Percentiles rank a stretch among this genome's conserved stretches.
Conservation (phyloP, 148 eudicot genomes). For the Rhododendron vialii region DNA sequence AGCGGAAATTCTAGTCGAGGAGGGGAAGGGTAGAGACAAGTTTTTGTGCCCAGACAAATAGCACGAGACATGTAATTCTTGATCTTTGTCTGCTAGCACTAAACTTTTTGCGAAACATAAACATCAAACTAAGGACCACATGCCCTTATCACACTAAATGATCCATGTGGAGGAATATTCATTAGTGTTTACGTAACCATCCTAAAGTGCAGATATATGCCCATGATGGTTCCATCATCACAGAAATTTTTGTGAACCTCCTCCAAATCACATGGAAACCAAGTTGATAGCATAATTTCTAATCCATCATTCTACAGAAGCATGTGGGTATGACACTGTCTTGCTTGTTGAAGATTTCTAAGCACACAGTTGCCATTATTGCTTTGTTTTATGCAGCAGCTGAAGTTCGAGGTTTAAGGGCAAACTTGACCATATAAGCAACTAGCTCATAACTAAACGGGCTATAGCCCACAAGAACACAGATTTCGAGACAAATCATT, state of each 20-base stretch:
- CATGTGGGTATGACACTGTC: neutral
- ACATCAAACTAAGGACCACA: conserved; percentile 24
- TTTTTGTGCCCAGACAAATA: neutral
- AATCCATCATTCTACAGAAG: neutral
- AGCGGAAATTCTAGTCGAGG: neutral
- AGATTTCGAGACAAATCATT: no score
- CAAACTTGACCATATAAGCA: neutral
- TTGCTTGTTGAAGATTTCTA: neutral
- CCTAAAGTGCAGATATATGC: neutral
- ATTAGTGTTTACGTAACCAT: neutral
- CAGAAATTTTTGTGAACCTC: neutral
- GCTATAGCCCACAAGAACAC: no score
- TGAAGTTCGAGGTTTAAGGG: neutral
- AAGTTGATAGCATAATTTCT: neutral
- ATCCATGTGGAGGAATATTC: neutral
- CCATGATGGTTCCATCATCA: neutral
- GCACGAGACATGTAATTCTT: neutral
- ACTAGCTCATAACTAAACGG: neutral
- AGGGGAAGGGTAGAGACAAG: neutral
- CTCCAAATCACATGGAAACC: conserved; percentile 4
- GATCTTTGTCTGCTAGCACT: conserved; percentile 1
- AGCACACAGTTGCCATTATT: neutral
- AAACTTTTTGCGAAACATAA: neutral
- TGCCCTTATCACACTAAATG: conserved; percentile 7
- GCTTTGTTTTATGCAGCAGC: neutral